Evolutionary conservation across 305 asterid species (phyloP).

Genomic region (Euphrasia arctica): DNA sequence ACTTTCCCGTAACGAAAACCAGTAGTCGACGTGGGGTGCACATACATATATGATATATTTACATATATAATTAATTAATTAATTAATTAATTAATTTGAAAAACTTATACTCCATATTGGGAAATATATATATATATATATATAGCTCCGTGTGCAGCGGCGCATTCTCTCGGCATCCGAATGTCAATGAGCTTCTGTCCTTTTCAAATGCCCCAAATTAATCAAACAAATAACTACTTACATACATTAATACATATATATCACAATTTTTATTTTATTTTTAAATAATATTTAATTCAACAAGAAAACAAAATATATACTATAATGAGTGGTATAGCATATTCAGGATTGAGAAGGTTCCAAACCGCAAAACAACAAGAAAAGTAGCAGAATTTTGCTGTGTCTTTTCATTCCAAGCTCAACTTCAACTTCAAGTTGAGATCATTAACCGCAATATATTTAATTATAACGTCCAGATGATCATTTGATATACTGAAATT

Average conservation of each 20-base stretch:
- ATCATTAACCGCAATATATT: too few species aligned
- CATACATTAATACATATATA: neutral
- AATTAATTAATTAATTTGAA: too few species aligned
- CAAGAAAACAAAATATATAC: neutral
- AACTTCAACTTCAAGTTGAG: conserved; percentile 1
- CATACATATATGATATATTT: too few species aligned
- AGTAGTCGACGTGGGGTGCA: too few species aligned
- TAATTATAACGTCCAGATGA: neutral
- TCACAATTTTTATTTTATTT: neutral
- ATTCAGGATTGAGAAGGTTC: conserved; percentile 40
- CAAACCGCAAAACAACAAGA: conserved; percentile 45
- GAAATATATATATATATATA: conserved; percentile 6
- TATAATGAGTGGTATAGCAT: conserved; percentile 21
- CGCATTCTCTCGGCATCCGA: conserved; percentile 32
- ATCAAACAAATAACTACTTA: conserved; percentile 14
- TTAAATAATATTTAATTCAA: too few species aligned
- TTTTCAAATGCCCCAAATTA: conserved; percentile 30
- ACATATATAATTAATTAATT: too few species aligned
- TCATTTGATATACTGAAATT: too few species aligned
- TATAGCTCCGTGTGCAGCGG: conserved; percentile 41
- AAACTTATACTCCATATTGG: too few species aligned
- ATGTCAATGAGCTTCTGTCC: conserved; percentile 42
- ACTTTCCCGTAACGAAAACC: too few species aligned
- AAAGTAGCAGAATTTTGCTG: conserved; percentile 21
- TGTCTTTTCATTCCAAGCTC: conserved; percentile 37